phyloP scores from a whole-genome alignment of 768 basidiomycete species.

The Megacollybia marginata region DNA sequence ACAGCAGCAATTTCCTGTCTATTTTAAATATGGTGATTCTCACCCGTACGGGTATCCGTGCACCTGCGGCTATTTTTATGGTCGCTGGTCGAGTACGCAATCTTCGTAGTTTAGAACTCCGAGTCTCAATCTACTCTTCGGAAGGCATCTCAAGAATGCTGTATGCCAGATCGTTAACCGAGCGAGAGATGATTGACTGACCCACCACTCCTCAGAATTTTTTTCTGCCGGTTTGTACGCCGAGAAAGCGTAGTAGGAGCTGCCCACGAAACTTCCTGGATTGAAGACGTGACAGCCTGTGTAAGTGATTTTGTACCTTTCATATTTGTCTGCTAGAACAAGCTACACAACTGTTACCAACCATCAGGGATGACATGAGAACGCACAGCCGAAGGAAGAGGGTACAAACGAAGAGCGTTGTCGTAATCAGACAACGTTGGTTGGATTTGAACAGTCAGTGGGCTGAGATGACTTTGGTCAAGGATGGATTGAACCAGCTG shows the following conservation, averaged over 20 bases:
- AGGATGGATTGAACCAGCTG: slow-evolving; percentile 95
- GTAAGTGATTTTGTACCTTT: slow-evolving; percentile 93
- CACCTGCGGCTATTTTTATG: too few relatives aligned
- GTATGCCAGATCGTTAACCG: too few relatives aligned
- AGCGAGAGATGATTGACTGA: too few relatives aligned
- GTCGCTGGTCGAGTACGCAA: too few relatives aligned
- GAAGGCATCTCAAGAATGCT: too few relatives aligned
- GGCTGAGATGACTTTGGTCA: slow-evolving; percentile 92
- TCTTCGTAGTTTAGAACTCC: too few relatives aligned
- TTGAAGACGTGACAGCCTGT: slow-evolving; percentile 99
- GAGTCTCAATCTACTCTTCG: too few relatives aligned
- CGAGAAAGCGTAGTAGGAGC: slow-evolving; percentile 75
- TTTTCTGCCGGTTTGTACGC: slow-evolving; percentile 83
- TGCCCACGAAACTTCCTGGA: slow-evolving; percentile 86
- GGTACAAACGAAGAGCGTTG: slow-evolving; percentile 87
- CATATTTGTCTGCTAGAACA: slow-evolving; percentile 93
- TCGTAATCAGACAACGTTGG: slow-evolving; percentile 88
- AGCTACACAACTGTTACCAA: slow-evolving; percentile 39
- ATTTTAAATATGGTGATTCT: too few relatives aligned
- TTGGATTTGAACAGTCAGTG: slow-evolving; percentile 76
- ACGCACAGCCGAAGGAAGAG: slow-evolving; percentile 84
- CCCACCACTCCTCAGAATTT: slow-evolving; percentile 81
- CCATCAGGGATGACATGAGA: slow-evolving; percentile 1
- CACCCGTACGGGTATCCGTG: too few relatives aligned
- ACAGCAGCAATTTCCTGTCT: too few relatives aligned